Base-by-base conservation (phyloP, 2,329 filamentous ascomycete genomes). In the Phialophora chinensis region DNA sequence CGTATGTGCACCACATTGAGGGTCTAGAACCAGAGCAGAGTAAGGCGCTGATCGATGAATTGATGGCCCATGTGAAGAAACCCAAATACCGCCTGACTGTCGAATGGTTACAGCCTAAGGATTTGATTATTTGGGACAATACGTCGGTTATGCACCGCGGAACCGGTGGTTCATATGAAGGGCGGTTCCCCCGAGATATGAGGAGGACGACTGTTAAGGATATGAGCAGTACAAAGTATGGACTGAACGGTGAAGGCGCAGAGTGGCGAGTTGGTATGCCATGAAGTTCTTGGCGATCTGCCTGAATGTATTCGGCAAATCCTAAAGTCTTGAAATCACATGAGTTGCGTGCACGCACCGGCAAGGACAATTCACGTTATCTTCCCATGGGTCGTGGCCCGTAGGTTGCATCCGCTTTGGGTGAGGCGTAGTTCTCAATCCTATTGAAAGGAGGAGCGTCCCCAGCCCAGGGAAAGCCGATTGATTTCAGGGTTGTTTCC, bases 71-170 rank as follows among this genome's bases (percentile, higher is more conserved):
- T 29, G 59, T 25, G 27, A 33, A 23, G 12, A 80, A 83, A 74
- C 73, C 77, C 0, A 82, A 83, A 71, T 84, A 84, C 69, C 73
- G 78, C 0, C 66, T 82, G 10, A 77, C 75, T 2, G 77, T 86
- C 4, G 72, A 76, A 35, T 87, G 85, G 85, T 68, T 80, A 25
- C 70, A 79, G 4, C 70, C 75, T 0, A 80, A 82, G 0, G 86
- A 87, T 71, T 50, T 87, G 66, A 73, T 87, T 20, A 79, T 85
- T n/a, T 88, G 86, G 86, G 86, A 88, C 70, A 88, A 88, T 72
- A 83, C 83, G 0, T 81, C 79, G 56, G 82, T 84, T 17, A 78
- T 87, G 78, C 85, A 88, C 74, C 75, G 85, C 2, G 83, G 83
- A 0, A 79, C 78, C 1, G 77, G 77, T 0, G 85, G 84, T 0